Evolutionary conservation across 73 alveolate genomes (phyloP).

Genomic region (Breviolum minutum): DNA sequence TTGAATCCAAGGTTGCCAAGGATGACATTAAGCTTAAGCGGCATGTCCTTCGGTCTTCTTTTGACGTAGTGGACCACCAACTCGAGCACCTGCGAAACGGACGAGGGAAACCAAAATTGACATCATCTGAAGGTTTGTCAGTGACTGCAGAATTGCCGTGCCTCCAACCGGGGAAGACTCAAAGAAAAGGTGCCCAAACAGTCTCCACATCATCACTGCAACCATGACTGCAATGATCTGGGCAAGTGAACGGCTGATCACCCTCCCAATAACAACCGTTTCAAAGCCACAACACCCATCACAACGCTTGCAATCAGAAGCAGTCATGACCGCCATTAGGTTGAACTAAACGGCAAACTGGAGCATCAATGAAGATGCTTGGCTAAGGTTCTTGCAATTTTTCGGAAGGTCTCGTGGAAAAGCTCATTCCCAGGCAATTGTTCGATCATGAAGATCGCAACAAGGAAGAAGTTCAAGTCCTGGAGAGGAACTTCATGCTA

Average conservation of each 20-base stretch:
- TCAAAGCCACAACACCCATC: not conserved
- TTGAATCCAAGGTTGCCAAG: no score
- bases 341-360: no score
- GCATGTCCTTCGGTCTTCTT: conserved; percentile 80
- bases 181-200: conserved; percentile 36
- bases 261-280: not conserved
- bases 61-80: conserved; percentile 87
- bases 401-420: conserved; percentile 59
- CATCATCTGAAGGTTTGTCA: not conserved
- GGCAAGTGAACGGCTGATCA: no score
- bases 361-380: no score
- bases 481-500: not conserved
- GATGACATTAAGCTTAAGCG: no score
- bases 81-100: conserved; percentile 42
- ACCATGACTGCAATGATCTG: conserved; percentile 58
- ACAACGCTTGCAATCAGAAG: not conserved
- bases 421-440: conserved; percentile 62
- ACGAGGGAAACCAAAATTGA: not conserved
- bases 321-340: not conserved
- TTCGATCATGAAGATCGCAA: conserved; percentile 28
- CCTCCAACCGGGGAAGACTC: conserved; percentile 82
- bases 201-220: conserved; percentile 77
- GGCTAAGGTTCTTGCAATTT: conserved; percentile 29
- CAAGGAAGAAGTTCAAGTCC: conserved; percentile 80
- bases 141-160: not conserved